Evolutionary conservation across 768 basidiomycete genomes (phyloP), one percentile per base, ranked within the genome.

Genomic region (Suillus subaureus): DNA sequence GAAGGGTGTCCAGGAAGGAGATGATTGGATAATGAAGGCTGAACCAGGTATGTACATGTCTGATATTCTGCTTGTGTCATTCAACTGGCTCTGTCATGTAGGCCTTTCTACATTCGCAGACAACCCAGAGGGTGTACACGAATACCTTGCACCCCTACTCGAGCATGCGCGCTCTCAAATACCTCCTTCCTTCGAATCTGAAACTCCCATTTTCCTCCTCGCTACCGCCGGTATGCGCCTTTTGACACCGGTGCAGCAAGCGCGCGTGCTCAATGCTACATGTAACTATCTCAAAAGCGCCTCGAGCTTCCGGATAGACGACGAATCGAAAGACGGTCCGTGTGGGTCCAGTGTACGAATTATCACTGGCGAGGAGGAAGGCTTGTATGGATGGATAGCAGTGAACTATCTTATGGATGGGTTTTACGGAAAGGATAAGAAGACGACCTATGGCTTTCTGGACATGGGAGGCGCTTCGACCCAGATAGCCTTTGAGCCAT

Each of bases 401-500:
- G 95, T 99, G 71, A 99, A 99, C 78, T 99, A 99, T 76, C 89
- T 99, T 58, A 96, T 98, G 94, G 93, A 99, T 72, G 97, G 96
- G 2, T 99, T 99, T 73, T 82, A 81, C 1, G 83, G 83, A 12
- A 64, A 56, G 57, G 74, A 84, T 61, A 83, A 87, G 74, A 85
- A 83, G 58, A 93, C 94, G 23, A 98, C 97, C 5, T 99, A 94
- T 72, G 97, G 97, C 6, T 99, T 99, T 77, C 82, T 99, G 69
- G 97, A 99, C 75, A 99, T 99, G 97, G 97, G 97, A 61, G 97
- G 97, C 31, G 97, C 97, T 21, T 98, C 96, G 16, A 99, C 97
- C 9, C 97, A 99, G 77, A 96, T 99, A 67, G 97, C 97, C 13
- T 99, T 99, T 72, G 96, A 98, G 72, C 97, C 97, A 0, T 85